Conservation (phyloP, 345 rosid species). For the Rubroshorea leprosula region DNA sequence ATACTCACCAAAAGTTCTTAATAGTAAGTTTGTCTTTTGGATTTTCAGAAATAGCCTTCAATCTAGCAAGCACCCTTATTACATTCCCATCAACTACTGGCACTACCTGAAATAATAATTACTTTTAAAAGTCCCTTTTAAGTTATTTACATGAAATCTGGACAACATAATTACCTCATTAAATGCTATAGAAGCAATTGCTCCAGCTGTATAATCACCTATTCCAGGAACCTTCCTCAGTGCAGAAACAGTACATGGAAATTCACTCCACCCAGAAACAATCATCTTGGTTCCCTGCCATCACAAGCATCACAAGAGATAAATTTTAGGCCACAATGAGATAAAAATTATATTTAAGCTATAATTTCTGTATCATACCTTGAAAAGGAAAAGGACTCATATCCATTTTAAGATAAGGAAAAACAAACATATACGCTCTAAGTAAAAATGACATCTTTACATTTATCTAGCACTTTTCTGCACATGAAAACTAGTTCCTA, state of each 20-base stretch:
- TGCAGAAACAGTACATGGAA: slow-evolving; percentile 45
- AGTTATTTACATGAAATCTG: slow-evolving; percentile 11
- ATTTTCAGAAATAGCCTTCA: slow-evolving; percentile 74
- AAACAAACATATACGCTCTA: background rate
- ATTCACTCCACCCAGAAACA: slow-evolving; percentile 35
- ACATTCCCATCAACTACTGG: slow-evolving; percentile 78
- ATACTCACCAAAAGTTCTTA: slow-evolving; percentile 66
- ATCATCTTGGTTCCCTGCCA: slow-evolving; percentile 69
- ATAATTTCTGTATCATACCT: background rate
- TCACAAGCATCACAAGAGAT: background rate
- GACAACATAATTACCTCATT: slow-evolving; percentile 42
- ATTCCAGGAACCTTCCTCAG: slow-evolving; percentile 61
- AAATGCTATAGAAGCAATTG: slow-evolving; percentile 73
- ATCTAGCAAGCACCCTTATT: slow-evolving; percentile 61
- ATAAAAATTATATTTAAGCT: background rate
- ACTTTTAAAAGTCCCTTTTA: slow-evolving; percentile 1
- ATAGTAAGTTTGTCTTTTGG: slow-evolving; percentile 59
- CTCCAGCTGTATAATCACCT: slow-evolving; percentile 74
- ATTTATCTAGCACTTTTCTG: background rate
- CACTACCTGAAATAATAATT: slow-evolving; percentile 41
- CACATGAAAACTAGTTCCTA: background rate
- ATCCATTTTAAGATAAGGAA: background rate
- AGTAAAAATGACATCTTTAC: background rate
- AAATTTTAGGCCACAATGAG: background rate
- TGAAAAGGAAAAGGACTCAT: background rate